Percentiles rank a stretch among this genome's conserved stretches.
These are phyloP conservation scores for Austropuccinia psidii DNA, from an alignment of 1,284 basidiomycete species.

Conservation along the genomic window DNA sequence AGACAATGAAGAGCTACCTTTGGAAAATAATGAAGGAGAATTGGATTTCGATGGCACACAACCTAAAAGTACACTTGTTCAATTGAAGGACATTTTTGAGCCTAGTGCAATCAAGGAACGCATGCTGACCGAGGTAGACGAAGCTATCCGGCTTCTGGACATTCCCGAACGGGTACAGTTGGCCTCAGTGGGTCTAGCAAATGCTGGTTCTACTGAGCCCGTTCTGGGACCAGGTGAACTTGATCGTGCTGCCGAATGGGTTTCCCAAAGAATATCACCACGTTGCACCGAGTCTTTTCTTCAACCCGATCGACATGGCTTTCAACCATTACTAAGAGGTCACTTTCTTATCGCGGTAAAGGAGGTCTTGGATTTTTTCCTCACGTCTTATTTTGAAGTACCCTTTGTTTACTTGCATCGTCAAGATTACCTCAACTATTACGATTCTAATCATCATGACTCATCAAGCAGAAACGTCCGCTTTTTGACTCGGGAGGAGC, in stretches of 20 bases:
- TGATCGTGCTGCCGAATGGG: constrained; percentile 78
- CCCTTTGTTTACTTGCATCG: constrained; percentile 93
- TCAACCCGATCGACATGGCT: constrained; percentile 52
- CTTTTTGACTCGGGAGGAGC: constrained; percentile 65
- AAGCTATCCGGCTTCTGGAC: constrained; percentile 74
- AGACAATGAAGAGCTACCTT: constrained; percentile 55
- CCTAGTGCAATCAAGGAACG: constrained; percentile 90
- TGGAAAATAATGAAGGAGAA: constrained; percentile 60
- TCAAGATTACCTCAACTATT: constrained; percentile 76
- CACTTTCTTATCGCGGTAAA: constrained; percentile 73
- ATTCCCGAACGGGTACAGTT: constrained; percentile 96
- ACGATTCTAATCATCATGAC: constrained; percentile 47
- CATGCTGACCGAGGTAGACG: constrained; percentile 88
- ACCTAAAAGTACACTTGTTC: constrained; percentile 11
- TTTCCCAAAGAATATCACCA: constrained; percentile 71
- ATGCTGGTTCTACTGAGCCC: constrained; percentile 57
- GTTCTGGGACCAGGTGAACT: constrained; percentile 62
- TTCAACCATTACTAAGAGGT: constrained; percentile 57
- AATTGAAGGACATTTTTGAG: constrained; percentile 72
- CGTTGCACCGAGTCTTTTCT: constrained; percentile 56
- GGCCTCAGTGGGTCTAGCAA: constrained; percentile 71
- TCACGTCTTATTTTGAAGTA: constrained; percentile 79
- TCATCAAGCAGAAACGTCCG: constrained; percentile 52
- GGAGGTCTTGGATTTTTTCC: constrained; percentile 70
- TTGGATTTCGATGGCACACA: constrained; percentile 63